Evolutionary conservation across 176 grass and related monocot species (phyloP), one percentile per base, ranked within the genome.

Genomic region (Ampelocalamus luodianensis): DNA sequence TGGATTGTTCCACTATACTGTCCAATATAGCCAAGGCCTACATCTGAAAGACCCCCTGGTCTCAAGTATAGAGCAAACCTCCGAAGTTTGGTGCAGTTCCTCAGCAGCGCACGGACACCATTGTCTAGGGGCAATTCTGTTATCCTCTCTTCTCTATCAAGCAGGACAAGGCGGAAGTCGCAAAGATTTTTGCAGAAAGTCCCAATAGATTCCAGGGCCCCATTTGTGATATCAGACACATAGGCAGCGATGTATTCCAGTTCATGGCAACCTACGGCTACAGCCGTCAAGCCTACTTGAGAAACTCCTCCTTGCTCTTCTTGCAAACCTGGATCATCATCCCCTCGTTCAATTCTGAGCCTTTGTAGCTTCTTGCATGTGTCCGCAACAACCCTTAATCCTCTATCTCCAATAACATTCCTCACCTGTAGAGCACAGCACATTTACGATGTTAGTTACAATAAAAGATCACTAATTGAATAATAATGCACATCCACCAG

Each of bases 401-500:
- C 91, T 90, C 91, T 95, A 42, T 95, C 96, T 46, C 93, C 91
- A 88, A 98, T 98, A 61, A 93, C 91, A 90, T 98, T 93, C 76
- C 91, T 85, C 62, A 93, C 91, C 96, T 98, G 63, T 60, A 9
- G n/a, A 79, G 17, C n/a, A 80, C 45, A 71, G 17, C 17, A 76
- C 37, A 71, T 51, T 60, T 32, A 78, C 34, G 72, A 3, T 71
- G 18, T 86, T 50, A 78, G 63, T 83, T 67, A 79, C 3, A 8
- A 86, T 3, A 1, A 64, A 79, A 44, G 12, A 29, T 72, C 11
- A 29, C 13, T 5, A 46, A 15, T 24, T 48, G 8, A 53, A 46
- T 79, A 62, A 26, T 49, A 73, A 83, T 86, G 62, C 62, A 69
- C 40, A 83, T 13, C 9, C 23, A 40, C 12, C 40, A 20, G 3